Evolutionary conservation across 192 early-diverging fungal genomes (phyloP).

Genomic region (Blastocladiella britannica): DNA sequence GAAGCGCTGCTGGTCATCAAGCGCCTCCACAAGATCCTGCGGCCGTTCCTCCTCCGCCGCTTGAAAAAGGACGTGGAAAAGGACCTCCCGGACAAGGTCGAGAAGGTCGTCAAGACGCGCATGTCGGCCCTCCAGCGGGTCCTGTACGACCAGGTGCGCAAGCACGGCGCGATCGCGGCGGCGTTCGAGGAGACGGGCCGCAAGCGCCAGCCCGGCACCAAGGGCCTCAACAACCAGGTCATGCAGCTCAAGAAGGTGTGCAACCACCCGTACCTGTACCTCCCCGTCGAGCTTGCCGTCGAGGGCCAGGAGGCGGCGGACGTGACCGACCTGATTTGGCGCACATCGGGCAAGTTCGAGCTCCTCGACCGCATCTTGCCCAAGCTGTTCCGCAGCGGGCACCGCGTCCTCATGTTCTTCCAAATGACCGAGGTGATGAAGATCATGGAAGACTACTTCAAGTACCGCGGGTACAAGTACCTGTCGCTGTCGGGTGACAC

Average conservation of each 20-base stretch:
- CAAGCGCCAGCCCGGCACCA: conserved; percentile 30
- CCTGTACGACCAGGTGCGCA: conserved; percentile 72
- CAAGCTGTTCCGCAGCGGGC: conserved; percentile 62
- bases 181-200: conserved; percentile 24
- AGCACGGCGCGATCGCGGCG: conserved; percentile 47
- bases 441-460: conserved; percentile 89
- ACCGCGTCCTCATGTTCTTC: conserved; percentile 60
- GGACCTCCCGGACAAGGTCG: conserved; percentile 91
- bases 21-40: conserved; percentile 88
- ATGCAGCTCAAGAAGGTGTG: conserved; percentile 98
- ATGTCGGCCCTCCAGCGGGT: conserved; percentile 68
- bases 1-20: conserved; percentile 87
- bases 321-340: conserved; percentile 58
- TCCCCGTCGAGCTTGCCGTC: conserved; percentile 67
- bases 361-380: conserved; percentile 82
- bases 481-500: conserved; percentile 83
- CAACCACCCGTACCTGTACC: conserved; percentile 97
- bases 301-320: conserved; percentile 44
- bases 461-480: conserved; percentile 43
- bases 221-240: conserved; percentile 80
- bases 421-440: conserved; percentile 84
- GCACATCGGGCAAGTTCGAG: conserved; percentile 89
- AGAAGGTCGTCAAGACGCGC: conserved; percentile 77
- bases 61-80: conserved; percentile 97
- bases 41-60: conserved; percentile 88